phyloP scores from a whole-genome alignment of 2,329 filamentous ascomycete species.

The Botryotinia convoluta region DNA sequence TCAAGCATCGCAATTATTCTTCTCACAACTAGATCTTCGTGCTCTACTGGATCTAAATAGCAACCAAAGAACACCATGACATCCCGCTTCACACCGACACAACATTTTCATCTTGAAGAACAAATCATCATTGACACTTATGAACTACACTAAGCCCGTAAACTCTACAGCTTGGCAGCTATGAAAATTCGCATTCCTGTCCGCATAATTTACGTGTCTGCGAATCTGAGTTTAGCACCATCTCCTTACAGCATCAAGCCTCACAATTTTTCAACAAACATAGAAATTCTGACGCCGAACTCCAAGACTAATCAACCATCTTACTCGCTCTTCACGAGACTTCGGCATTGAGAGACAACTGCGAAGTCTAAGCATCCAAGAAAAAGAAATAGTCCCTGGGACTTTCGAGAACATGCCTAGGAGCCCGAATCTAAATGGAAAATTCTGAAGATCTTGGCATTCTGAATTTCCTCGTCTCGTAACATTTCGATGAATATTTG shows the following conservation, averaged over 20 bases:
- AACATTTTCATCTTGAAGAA: neutral
- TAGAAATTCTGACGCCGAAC: neutral
- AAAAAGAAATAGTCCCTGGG: too few relatives aligned
- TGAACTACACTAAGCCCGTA: rapidly evolving
- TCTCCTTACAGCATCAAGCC: rapidly evolving
- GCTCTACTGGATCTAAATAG: neutral
- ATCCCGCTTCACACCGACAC: neutral
- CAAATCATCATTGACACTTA: neutral
- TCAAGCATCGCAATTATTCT: neutral
- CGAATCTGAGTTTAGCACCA: too few relatives aligned
- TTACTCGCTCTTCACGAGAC: neutral
- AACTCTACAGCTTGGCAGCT: rapidly evolving
- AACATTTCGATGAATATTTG: too few relatives aligned
- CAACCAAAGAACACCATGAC: neutral
- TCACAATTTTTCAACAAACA: neutral
- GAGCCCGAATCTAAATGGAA: rapidly evolving
- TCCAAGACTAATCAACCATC: neutral
- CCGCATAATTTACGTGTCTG: too few relatives aligned
- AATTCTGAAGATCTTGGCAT: neutral
- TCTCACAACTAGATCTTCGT: rapidly evolving
- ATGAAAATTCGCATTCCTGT: neutral
- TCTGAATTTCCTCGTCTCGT: neutral
- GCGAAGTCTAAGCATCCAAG: neutral
- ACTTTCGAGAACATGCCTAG: too few relatives aligned
- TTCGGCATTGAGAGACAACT: rapidly evolving